phyloP scores from a whole-genome alignment of 352 stramenopile genomes.

The Pythium angustatum region DNA sequence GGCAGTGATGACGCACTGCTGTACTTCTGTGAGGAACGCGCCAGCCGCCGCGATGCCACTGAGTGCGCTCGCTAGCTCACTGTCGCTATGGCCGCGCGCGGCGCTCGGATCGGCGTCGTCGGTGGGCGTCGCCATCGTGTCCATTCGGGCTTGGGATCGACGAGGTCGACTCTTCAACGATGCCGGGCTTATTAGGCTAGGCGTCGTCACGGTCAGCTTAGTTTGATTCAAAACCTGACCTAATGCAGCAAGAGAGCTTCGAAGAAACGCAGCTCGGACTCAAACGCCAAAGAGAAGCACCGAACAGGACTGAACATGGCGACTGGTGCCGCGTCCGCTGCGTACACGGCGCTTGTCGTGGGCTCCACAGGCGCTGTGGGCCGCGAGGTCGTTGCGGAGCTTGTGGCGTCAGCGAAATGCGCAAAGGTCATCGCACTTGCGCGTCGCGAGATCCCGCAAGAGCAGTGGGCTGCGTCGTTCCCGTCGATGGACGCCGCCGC shows the following conservation, averaged over 20 bases:
- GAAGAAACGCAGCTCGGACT: too few species aligned
- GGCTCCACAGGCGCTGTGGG: slow-evolving; percentile 73
- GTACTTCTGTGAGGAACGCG: slow-evolving; percentile 30
- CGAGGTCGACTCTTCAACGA: too few species aligned
- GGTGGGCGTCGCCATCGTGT: too few species aligned
- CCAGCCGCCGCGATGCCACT: neutral
- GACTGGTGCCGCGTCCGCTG: neutral
- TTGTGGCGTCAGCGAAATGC: slow-evolving; percentile 58
- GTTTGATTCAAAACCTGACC: too few species aligned
- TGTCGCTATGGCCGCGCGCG: neutral
- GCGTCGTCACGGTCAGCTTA: too few species aligned
- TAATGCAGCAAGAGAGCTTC: too few species aligned
- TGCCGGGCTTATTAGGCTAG: too few species aligned
- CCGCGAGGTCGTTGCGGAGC: slow-evolving; percentile 66
- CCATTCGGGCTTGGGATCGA: too few species aligned
- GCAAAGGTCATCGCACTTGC: slow-evolving; percentile 59
- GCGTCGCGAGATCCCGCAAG: slow-evolving; percentile 54
- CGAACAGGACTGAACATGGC: too few species aligned
- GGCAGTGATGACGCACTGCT: slow-evolving; percentile 12
- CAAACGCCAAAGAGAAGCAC: too few species aligned
- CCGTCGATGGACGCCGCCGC: slow-evolving; percentile 40
- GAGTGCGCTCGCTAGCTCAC: slow-evolving; percentile 1
- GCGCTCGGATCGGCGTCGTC: neutral
- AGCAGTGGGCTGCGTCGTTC: slow-evolving; percentile 44
- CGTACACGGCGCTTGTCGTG: slow-evolving; percentile 60